Evolutionary conservation across 2,329 filamentous ascomycete species (phyloP), one percentile per base, ranked within the genome.

Genomic region (Davidsoniella virescens): DNA sequence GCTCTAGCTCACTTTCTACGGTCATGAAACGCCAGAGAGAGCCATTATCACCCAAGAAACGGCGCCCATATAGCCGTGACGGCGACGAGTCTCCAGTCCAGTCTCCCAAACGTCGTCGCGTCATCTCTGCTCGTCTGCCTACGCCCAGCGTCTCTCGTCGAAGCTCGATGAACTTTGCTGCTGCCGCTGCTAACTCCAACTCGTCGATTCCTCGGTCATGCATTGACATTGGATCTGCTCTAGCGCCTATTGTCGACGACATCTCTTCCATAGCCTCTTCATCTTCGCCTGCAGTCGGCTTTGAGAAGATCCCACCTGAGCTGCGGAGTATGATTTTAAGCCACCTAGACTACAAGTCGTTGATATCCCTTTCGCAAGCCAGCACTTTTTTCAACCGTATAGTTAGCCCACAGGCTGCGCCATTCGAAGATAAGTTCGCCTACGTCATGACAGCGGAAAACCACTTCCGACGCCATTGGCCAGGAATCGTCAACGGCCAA

Each of bases 391-490:
- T 66, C 52, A 55, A 65, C 50, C 57, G 54, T 29, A 54, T 55
- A 4, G 57, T 67, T 45, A 55, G 65, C 25, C 63, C 65, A 2
- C 61, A 59, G 44, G 53, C 47, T 10, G 63, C 65, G n/a, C 56
- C 60, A 20, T 52, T 59, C 4, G 39, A 49, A 16, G 65, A 67
- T 56, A 67, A 65, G 55, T 60, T 65, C 47, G 56, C 64, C 42
- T 67, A 67, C 44, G 62, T 68, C 55, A 65, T 67, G 64, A 60
- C 59, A 29, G 65, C 65, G 2, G 65, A 63, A 50, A 67, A 64
- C 40, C 61, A 65, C 57, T 68, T 67, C 51, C 57, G 61, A 1
- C 64, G 66, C 25, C 65, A 68, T 54, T 62, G 65, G 17, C 62
- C 64, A 4, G 62, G 59, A 53, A 62, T 64, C 44, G 37, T 18